Percentiles rank a stretch among this genome's conserved stretches.
Evolutionary conservation across 1,284 basidiomycete species (phyloP).

Genomic region (Vanrija sp.): DNA sequence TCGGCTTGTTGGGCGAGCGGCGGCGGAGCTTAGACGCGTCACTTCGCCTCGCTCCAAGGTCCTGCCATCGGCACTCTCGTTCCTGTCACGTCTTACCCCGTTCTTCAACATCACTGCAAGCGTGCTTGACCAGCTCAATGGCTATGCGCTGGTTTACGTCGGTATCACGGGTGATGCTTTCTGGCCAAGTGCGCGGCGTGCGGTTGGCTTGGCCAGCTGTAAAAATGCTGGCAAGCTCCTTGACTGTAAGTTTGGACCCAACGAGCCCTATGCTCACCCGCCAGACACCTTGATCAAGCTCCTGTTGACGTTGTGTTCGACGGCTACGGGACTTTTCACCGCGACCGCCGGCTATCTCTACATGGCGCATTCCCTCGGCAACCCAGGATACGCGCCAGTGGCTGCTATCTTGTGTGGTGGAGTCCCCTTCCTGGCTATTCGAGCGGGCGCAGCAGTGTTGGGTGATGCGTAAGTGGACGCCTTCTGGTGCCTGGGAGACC

Average conservation of each 20-base stretch:
- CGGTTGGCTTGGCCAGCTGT: slow-evolving; percentile 52
- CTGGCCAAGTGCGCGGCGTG: slow-evolving; percentile 68
- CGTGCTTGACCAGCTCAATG: slow-evolving; percentile 69
- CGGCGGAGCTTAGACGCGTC: slow-evolving; percentile 35
- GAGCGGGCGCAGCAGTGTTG: slow-evolving; percentile 76
- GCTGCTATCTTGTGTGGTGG: slow-evolving; percentile 73
- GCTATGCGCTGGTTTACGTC: slow-evolving; percentile 75
- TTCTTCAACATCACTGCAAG: slow-evolving; percentile 54
- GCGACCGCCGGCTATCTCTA: slow-evolving; percentile 80
- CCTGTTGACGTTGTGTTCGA: slow-evolving; percentile 61
- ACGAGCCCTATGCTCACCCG: not conserved
- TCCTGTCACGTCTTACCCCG: slow-evolving; percentile 49
- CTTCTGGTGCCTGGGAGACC: not conserved
- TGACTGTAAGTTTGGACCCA: slow-evolving; percentile 39
- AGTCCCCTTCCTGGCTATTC: slow-evolving; percentile 72
- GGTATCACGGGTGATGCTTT: slow-evolving; percentile 83
- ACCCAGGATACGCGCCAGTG: slow-evolving; percentile 70
- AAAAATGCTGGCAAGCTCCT: slow-evolving; percentile 43
- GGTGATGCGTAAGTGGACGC: slow-evolving; percentile 62
- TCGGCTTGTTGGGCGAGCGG: slow-evolving; percentile 48
- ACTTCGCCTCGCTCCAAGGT: slow-evolving; percentile 35
- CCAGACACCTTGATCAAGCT: slow-evolving; percentile 63
- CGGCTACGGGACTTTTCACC: slow-evolving; percentile 72
- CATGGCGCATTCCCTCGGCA: slow-evolving; percentile 74
- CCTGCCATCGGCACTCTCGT: slow-evolving; percentile 47